Conservation (phyloP, 2,329 filamentous ascomycete genomes). For the Pestalotiopsis fici region DNA sequence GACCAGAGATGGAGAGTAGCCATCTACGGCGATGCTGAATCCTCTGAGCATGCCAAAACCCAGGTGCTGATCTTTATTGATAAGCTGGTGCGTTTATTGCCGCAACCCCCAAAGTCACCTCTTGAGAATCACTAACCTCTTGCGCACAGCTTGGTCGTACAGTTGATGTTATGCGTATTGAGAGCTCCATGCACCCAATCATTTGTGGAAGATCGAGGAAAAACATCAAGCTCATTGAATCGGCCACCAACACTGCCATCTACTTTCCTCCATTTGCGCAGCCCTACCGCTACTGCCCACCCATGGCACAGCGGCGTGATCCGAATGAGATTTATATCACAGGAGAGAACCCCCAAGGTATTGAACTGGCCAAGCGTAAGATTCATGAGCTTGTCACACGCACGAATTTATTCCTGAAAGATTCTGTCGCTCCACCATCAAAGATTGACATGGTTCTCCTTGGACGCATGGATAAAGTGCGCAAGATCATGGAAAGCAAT, state of each 20-base stretch:
- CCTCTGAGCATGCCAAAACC: constrained; percentile 95
- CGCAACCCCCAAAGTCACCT: constrained; percentile 14
- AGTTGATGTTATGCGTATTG: constrained; percentile 29
- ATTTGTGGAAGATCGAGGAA: constrained; percentile 92
- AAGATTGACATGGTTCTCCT: constrained; percentile 96
- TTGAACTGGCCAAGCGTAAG: constrained; percentile 86
- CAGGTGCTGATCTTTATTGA: constrained; percentile 96
- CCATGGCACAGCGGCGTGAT: constrained; percentile 77
- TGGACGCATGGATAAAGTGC: constrained; percentile 90
- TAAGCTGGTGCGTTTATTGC: constrained; percentile 66
- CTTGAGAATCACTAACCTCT: constrained; percentile 12
- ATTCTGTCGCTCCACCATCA: constrained; percentile 83
- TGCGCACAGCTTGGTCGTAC: constrained; percentile 26
- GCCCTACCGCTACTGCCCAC: constrained; percentile 86
- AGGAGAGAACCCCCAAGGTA: constrained; percentile 81
- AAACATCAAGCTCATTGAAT: constrained; percentile 98
- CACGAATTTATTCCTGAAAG: constrained; percentile 86
- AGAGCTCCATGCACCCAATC: constrained; percentile 74
- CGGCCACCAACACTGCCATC: constrained; percentile 91
- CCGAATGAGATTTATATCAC: constrained; percentile 95
- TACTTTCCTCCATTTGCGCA: constrained; percentile 96
- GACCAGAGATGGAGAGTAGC: constrained; percentile 90
- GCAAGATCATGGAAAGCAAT: constrained; percentile 96
- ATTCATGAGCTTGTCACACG: constrained; percentile 81
- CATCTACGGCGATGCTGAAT: constrained; percentile 94